phyloP scores from a whole-genome alignment of 371 early-diverging fungal species.

The Rhizomucor pusillus region DNA sequence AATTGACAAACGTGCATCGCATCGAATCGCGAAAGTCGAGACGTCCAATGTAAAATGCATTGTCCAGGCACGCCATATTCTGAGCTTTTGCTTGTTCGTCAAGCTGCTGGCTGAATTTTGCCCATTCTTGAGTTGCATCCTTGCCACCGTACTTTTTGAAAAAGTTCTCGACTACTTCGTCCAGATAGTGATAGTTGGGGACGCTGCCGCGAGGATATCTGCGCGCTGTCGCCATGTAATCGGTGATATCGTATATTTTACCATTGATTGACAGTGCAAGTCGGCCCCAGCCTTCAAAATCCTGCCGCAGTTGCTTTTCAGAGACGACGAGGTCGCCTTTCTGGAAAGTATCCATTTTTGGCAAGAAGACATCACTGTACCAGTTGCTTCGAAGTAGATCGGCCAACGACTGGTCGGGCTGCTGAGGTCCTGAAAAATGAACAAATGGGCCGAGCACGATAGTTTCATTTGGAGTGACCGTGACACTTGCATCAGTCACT shows the following conservation, averaged over 20 bases:
- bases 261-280: slow-evolving; percentile 55
- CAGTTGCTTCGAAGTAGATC: slow-evolving; percentile 33
- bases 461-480: slow-evolving; percentile 40
- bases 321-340: slow-evolving; percentile 27
- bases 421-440: slow-evolving; percentile 23
- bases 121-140: slow-evolving; percentile 42
- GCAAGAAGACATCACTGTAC: slow-evolving; percentile 26
- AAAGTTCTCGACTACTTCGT: slow-evolving; percentile 31
- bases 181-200: slow-evolving; percentile 36
- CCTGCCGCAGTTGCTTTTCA: slow-evolving; percentile 18
- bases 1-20: slow-evolving; percentile 85
- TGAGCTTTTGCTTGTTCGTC: slow-evolving; percentile 20
- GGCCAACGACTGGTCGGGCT: slow-evolving; percentile 20
- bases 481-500: slow-evolving; percentile 32
- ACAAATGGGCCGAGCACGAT: slow-evolving; percentile 35
- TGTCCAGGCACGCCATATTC: slow-evolving; percentile 67
- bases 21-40: slow-evolving; percentile 79
- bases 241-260: slow-evolving; percentile 60
- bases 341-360: slow-evolving; percentile 28
- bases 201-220: slow-evolving; percentile 26
- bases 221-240: slow-evolving; percentile 43
- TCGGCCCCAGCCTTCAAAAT: slow-evolving; percentile 26
- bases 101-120: slow-evolving; percentile 47
- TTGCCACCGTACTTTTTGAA: slow-evolving; percentile 39
- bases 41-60: slow-evolving; percentile 81